Evolutionary conservation across 176 grass and related monocot genomes (phyloP), one percentile per base, ranked within the genome.

Genomic region (Miscanthus lutarioriparius): DNA sequence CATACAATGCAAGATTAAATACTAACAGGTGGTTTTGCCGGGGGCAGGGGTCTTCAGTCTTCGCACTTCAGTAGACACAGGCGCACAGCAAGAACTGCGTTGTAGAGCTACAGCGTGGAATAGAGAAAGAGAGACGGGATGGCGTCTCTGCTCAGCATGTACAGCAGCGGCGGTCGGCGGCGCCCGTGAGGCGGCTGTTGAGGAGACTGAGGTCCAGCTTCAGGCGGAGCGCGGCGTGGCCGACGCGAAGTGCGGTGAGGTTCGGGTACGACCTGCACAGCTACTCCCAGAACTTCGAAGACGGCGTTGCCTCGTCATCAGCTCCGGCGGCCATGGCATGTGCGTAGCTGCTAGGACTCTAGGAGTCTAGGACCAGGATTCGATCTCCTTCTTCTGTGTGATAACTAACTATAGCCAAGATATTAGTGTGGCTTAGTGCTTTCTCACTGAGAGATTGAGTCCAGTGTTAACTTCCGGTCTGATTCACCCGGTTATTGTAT

Each of bases 261-360:
- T 86, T 86, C 20, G 56, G 38, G 2, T 86, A 86, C 12, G 76
- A 86, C 35, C 67, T 70, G 9, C 3, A 17, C 66, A 86, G 84
- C 76, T 86, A 86, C 66, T 86, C 75, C 84, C 84, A 62, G 75
- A 86, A 79, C 37, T 79, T 86, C 59, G 84, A 86, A 30, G 75
- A 86, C 40, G 75, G 84, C 39, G 26, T 20, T 2, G 12, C 11
- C 26, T 14, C 10, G 25, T 13, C 2, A n/a, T n/a, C 10, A 23
- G 19, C 43, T 35, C 53, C 33, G 47, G 48, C 11, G 25, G n/a
- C 62, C 49, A 20, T 12, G 16, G 27, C 48, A 1, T 30, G 43
- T 44, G 22, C 56, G 22, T 61, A 61, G 56, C 54, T 58, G 8
- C 7, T 20, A 68, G 16, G 17, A 20, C 17, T 53, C 28, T 1